phyloP scores from a whole-genome alignment of 1,284 basidiomycete genomes.

The Leccinum pachyderme region DNA sequence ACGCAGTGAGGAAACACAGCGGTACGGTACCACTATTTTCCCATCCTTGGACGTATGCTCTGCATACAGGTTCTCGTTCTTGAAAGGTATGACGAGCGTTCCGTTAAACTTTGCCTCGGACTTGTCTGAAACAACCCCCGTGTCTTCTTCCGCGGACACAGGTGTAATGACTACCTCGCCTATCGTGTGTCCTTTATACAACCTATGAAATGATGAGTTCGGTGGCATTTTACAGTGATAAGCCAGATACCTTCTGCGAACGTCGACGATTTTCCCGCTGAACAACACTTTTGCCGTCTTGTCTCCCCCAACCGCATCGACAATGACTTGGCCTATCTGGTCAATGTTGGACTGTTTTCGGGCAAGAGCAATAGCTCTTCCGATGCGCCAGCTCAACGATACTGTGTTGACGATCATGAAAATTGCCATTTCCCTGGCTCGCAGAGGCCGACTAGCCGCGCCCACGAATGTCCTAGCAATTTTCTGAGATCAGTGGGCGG shows the following conservation, averaged over 20 bases:
- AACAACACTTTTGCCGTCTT: slow-evolving; percentile 46
- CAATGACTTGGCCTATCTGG: slow-evolving; percentile 47
- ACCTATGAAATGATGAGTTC: slow-evolving; percentile 9
- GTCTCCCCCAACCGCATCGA: slow-evolving; percentile 45
- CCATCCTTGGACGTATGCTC: slow-evolving; percentile 37
- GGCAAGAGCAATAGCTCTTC: slow-evolving; percentile 46
- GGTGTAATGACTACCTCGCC: slow-evolving; percentile 48
- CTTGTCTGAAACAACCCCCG: slow-evolving; percentile 5
- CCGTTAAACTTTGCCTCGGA: slow-evolving; percentile 24
- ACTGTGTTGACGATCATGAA: slow-evolving; percentile 50
- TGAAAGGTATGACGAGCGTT: slow-evolving; percentile 49
- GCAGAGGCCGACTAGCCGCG: slow-evolving; percentile 40
- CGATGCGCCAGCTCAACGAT: slow-evolving; percentile 58
- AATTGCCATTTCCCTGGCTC: slow-evolving; percentile 28
- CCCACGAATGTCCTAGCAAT: slow-evolving; percentile 36
- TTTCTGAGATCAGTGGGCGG: not conserved
- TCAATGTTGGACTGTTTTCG: slow-evolving; percentile 43
- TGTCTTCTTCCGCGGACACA: slow-evolving; percentile 30
- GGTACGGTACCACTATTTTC: slow-evolving; percentile 14
- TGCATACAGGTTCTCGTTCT: slow-evolving; percentile 59
- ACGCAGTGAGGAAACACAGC: not conserved
- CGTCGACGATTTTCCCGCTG: slow-evolving; percentile 54
- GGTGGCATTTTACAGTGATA: not conserved
- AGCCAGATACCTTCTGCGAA: slow-evolving; percentile 40
- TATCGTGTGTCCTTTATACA: slow-evolving; percentile 47